phyloP scores from a whole-genome alignment of 148 eudicot genomes.

The Drosera capensis region DNA sequence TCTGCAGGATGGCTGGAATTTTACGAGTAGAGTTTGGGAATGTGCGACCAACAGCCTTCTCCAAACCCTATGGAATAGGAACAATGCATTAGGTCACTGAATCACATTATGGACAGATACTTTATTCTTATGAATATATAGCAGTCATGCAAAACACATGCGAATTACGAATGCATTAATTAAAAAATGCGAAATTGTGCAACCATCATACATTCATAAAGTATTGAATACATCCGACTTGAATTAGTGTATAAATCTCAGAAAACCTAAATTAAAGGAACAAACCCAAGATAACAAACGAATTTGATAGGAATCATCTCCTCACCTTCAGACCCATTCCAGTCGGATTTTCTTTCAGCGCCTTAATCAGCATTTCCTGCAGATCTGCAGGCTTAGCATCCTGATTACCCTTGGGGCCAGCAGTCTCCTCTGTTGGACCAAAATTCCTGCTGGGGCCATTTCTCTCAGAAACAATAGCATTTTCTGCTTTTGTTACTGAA shows the following conservation, averaged over 20 bases:
- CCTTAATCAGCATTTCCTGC: constrained; percentile 39
- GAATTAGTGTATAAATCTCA: too few relatives aligned
- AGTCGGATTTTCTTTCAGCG: constrained; percentile 56
- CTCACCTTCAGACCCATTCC: constrained; percentile 86
- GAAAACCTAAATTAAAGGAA: background rate
- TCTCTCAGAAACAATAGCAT: constrained; percentile 26
- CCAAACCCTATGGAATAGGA: constrained; percentile 41
- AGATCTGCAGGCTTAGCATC: constrained; percentile 40
- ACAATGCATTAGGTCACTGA: background rate
- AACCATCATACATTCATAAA: too few relatives aligned
- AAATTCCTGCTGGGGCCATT: constrained; percentile 19
- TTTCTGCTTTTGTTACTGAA: constrained; percentile 25
- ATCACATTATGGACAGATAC: too few relatives aligned
- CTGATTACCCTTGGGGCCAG: constrained; percentile 16
- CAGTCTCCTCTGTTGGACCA: constrained; percentile 20
- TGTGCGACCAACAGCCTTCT: constrained; percentile 71
- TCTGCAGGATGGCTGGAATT: constrained; percentile 64
- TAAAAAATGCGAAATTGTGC: too few relatives aligned
- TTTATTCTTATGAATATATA: too few relatives aligned
- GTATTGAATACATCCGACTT: too few relatives aligned
- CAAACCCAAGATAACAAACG: background rate
- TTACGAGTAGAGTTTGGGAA: constrained; percentile 40
- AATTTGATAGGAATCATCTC: background rate
- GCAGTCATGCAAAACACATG: too few relatives aligned
- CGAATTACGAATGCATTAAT: background rate